These are phyloP conservation scores for Nematocida parisii DNA, from an alignment of 371 early-diverging fungal genomes.

Conservation along the genomic window DNA sequence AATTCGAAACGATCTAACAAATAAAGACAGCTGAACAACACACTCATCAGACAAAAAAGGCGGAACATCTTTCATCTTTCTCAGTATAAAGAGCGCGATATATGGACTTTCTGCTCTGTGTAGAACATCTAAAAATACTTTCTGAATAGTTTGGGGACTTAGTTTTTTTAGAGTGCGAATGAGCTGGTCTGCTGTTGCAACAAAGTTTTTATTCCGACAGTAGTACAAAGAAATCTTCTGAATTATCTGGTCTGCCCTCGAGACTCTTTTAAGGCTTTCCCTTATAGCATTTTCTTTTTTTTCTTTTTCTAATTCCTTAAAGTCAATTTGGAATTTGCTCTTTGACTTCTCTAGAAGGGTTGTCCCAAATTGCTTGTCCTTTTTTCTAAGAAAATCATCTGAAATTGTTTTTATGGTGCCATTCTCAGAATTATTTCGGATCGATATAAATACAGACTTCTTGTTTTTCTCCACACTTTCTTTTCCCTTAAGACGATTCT, in stretches of 20 bases:
- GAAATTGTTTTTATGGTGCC: constrained; percentile 4
- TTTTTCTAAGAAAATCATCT: neutral
- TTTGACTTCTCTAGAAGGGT: constrained; percentile 11
- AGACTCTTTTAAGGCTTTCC: constrained; percentile 6
- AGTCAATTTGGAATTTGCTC: constrained; percentile 9
- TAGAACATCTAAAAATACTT: constrained; percentile 31
- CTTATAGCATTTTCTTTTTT: neutral
- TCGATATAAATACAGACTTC: neutral
- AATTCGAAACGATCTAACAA: constrained; percentile 5
- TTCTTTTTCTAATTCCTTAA: constrained; percentile 1
- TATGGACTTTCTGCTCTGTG: constrained; percentile 25
- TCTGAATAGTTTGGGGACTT: constrained; percentile 9
- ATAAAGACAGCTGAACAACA: constrained; percentile 11
- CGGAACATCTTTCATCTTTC: neutral
- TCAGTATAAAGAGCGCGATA: constrained; percentile 17
- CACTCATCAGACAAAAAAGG: constrained; percentile 44
- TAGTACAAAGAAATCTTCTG: constrained; percentile 33
- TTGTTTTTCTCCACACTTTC: constrained; percentile 1
- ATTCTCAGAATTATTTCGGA: neutral
- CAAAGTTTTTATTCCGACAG: constrained; percentile 23
- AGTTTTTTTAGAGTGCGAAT: constrained; percentile 8
- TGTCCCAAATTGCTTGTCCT: neutral
- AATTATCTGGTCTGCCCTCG: constrained; percentile 37
- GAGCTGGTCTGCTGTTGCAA: neutral
- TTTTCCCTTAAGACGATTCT: neutral